phyloP scores from a whole-genome alignment of 768 basidiomycete genomes.

The Daedaleopsis sinensis region DNA sequence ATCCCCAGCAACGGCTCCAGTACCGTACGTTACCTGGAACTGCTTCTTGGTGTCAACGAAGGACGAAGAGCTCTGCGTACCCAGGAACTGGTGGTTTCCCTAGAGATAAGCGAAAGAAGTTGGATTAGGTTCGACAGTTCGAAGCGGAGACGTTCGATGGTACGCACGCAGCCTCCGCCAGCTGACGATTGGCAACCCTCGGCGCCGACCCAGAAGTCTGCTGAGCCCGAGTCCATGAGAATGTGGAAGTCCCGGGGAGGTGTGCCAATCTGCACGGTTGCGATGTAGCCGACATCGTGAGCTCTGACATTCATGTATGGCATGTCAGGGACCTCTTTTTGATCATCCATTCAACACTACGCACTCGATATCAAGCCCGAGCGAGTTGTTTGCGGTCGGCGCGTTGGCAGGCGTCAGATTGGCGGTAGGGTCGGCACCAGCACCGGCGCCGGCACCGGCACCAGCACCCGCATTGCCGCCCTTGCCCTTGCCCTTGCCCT shows the following conservation, averaged over 20 bases:
- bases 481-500: constrained; percentile 18
- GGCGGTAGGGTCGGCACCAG: constrained; percentile 19
- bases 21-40: constrained; percentile 71
- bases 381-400: constrained; percentile 51
- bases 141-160: not conserved
- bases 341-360: constrained; percentile 24
- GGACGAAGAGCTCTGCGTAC: constrained; percentile 58
- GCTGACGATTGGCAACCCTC: constrained; percentile 35
- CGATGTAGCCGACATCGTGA: constrained; percentile 56
- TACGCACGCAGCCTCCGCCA: constrained; percentile 46
- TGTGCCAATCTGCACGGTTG: constrained; percentile 46
- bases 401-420: constrained; percentile 45
- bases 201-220: constrained; percentile 46
- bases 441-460: constrained; percentile 10
- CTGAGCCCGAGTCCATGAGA: constrained; percentile 51
- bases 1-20: constrained; percentile 66
- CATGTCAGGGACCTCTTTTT: too few species aligned
- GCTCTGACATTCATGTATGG: constrained; percentile 33
- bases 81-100: constrained; percentile 73
- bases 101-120: constrained; percentile 24
- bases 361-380: constrained; percentile 74
- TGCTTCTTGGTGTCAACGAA: constrained; percentile 54
- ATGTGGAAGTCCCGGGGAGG: constrained; percentile 45
- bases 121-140: constrained; percentile 2
- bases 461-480: constrained; percentile 9